Base-by-base conservation (phyloP, 768 basidiomycete species). In the Ramaria sp. region DNA sequence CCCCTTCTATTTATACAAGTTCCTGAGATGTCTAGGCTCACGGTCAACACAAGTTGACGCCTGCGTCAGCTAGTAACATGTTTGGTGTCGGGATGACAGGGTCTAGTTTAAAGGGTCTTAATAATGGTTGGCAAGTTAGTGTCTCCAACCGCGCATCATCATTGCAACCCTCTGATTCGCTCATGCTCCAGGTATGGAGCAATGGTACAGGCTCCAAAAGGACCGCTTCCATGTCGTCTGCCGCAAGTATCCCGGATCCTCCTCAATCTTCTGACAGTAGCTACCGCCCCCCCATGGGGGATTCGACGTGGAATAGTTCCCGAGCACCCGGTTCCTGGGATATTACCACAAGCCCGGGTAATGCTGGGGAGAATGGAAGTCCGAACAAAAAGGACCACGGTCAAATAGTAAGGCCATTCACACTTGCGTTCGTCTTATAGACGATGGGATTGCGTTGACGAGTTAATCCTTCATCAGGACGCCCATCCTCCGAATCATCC, bases 121-220 rank as follows among this genome's bases (percentile, higher is more conserved):
- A 75, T 64, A 69, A 79, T 48, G 78, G 82, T 42, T 85, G 84
- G 83, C 81, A 84, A 77, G 84, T 78, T 54, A 47, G 76, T 36
- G 28, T 28, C 20, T 2, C 27, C 15, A 12, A 24, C 30, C 38
- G 13, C 28, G 39, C 13, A 8, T 22, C 20, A n/a, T 7, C 39
- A 41, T 16, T n/a, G 28, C 13, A 8, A 47, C 45, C 12, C 27
- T 10, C 45, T 47, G 25, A 47, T 47, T 16, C 45, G 10, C 20
- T 52, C 32, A 49, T n/a, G 27, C 6, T 20, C 27, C 61, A 84
- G 83, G 79, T 83, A 52, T 85, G 83, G 83, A 72, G 71, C 48
- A 69, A 76, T 59, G 62, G 71, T 38, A 63, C 74, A 27, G 72
- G 77, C 27, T 74, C 80, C 3, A 75, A 72, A 61, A 73, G 80